These are phyloP conservation scores for Phanerochaete carnosa DNA, from an alignment of 768 basidiomycete species.

Conservation along the genomic window DNA sequence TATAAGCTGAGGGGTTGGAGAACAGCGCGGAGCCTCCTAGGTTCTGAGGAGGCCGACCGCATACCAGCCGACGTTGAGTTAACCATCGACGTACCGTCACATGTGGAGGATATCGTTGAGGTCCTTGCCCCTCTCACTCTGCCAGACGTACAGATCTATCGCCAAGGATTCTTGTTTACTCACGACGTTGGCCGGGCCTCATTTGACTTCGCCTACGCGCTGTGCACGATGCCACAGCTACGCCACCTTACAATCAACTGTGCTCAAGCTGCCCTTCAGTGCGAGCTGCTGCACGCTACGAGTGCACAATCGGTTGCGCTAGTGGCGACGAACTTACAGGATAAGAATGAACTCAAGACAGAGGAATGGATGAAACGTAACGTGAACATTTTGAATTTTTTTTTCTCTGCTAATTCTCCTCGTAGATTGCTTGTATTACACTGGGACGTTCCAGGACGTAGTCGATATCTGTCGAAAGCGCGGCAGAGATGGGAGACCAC, in stretches of 20 bases:
- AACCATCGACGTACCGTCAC: not conserved
- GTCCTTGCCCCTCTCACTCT: not conserved
- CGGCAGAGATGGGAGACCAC: not conserved
- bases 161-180: not conserved
- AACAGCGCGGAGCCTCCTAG: not conserved
- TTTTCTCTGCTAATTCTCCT: not conserved
- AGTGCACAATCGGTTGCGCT: not conserved
- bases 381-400: not conserved
- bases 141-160: not conserved
- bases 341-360: not conserved
- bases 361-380: not conserved
- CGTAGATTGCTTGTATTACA: not conserved
- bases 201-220: not conserved
- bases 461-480: not conserved
- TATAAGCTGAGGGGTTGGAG: not conserved
- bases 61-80: not conserved
- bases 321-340: not conserved
- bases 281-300: not conserved
- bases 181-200: not conserved
- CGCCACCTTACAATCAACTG: not conserved
- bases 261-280: not conserved
- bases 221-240: not conserved
- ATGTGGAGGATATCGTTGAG: not conserved
- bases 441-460: not conserved
- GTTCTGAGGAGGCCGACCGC: not conserved